A percentile compares a stretch with the other conserved stretches of the same genome.
These are phyloP conservation scores for Rhizopus stolonifer DNA, from an alignment of 371 early-diverging fungal species.

Conservation along the genomic window DNA sequence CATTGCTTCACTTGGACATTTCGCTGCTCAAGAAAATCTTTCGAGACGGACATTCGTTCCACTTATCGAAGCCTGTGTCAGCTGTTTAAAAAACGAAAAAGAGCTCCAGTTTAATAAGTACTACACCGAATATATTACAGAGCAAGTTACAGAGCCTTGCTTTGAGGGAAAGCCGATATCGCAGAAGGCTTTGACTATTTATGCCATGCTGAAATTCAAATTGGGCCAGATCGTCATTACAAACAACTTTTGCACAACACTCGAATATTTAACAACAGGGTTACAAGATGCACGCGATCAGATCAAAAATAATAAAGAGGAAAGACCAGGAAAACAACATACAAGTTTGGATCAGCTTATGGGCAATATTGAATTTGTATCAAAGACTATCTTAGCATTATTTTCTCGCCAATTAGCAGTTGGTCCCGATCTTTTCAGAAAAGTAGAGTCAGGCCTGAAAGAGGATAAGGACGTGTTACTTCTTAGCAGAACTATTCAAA, in stretches of 20 bases:
- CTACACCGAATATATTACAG: slow-evolving; percentile 18
- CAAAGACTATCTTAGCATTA: slow-evolving; percentile 41
- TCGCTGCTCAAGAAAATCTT: slow-evolving; percentile 39
- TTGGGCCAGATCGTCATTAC: slow-evolving; percentile 29
- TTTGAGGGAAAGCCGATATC: slow-evolving; percentile 25
- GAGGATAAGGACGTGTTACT: slow-evolving; percentile 18
- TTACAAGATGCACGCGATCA: slow-evolving; percentile 14
- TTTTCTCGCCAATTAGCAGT: slow-evolving; percentile 31
- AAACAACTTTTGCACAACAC: slow-evolving; percentile 18
- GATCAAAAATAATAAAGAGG: neutral
- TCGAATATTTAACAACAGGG: slow-evolving; percentile 20
- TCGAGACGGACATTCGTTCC: slow-evolving; percentile 49
- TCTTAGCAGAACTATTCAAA: slow-evolving; percentile 17
- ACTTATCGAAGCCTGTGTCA: slow-evolving; percentile 32
- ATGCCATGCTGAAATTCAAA: slow-evolving; percentile 40
- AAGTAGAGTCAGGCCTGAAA: slow-evolving; percentile 6
- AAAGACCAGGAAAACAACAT: neutral
- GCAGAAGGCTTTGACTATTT: slow-evolving; percentile 43
- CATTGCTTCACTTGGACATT: slow-evolving; percentile 42
- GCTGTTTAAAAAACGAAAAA: slow-evolving; percentile 1
- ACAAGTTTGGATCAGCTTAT: slow-evolving; percentile 27
- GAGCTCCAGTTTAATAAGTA: slow-evolving; percentile 16
- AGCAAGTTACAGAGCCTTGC: neutral
- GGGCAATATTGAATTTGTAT: slow-evolving; percentile 38
- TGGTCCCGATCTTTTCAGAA: slow-evolving; percentile 13